Evolutionary conservation across 257 asterid species (phyloP).

Genomic region (Nicotiana tabacum): DNA sequence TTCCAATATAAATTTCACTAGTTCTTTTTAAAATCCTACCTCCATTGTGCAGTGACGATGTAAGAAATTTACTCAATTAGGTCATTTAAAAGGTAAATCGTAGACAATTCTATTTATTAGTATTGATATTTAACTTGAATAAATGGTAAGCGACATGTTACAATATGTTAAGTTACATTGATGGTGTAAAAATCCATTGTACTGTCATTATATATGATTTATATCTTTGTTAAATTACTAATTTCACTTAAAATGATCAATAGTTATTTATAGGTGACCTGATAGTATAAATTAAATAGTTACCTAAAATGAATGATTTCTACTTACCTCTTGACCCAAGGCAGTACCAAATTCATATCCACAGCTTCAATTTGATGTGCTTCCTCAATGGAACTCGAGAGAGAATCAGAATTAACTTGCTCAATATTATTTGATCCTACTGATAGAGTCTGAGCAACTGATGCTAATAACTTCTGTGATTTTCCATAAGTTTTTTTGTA

Average conservation of each 20-base stretch:
- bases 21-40: too few relatives aligned
- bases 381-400: constrained; percentile 11
- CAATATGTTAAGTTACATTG: too few relatives aligned
- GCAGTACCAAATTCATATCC: constrained; percentile 19
- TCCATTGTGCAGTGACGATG: too few relatives aligned
- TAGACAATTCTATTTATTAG: too few relatives aligned
- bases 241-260: background rate
- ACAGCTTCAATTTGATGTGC: constrained; percentile 24
- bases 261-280: too few relatives aligned
- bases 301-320: background rate
- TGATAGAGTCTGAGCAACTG: constrained; percentile 13
- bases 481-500: constrained; percentile 19
- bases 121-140: too few relatives aligned
- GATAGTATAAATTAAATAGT: background rate
- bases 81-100: too few relatives aligned
- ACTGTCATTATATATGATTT: too few relatives aligned
- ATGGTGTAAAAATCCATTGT: too few relatives aligned
- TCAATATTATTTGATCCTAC: background rate
- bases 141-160: too few relatives aligned
- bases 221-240: background rate
- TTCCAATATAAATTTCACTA: too few relatives aligned
- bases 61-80: too few relatives aligned
- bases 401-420: background rate
- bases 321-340: constrained; percentile 34
- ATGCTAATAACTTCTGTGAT: constrained; percentile 15